Evolutionary conservation across 2,329 filamentous ascomycete species (phyloP).

Genomic region (Trichoderma sp.): DNA sequence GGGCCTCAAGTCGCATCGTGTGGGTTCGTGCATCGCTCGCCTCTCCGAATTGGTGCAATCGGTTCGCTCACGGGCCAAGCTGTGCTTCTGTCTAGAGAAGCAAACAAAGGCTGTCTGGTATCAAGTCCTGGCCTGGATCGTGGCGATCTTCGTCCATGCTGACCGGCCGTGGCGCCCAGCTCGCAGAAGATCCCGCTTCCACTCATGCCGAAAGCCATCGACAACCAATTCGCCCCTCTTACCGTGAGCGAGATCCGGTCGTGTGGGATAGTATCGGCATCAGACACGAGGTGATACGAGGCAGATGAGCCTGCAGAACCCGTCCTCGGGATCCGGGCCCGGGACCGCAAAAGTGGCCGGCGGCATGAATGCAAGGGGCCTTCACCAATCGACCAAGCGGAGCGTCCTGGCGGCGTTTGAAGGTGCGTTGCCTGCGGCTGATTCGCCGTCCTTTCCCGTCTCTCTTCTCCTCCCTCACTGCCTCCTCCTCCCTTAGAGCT

Average conservation of each 20-base stretch:
- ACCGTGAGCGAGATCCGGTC: too few species aligned
- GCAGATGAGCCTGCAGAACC: slow-evolving; percentile 56
- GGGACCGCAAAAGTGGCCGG: slow-evolving; percentile 49
- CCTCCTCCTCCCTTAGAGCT: slow-evolving; percentile 12
- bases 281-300: not conserved
- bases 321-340: slow-evolving; percentile 53
- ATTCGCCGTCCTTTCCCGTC: not conserved
- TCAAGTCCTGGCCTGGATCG: not conserved
- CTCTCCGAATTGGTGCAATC: not conserved
- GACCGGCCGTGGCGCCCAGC: slow-evolving; percentile 7
- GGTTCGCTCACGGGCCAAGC: slow-evolving; percentile 4
- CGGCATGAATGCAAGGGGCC: slow-evolving; percentile 33
- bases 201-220: not conserved
- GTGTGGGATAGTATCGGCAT: not conserved
- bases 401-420: slow-evolving; percentile 64
- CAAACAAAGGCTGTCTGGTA: not conserved
- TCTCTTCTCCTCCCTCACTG: not conserved
- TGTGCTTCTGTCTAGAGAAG: not conserved
- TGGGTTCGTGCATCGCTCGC: slow-evolving; percentile 12
- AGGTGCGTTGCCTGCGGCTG: slow-evolving; percentile 53
- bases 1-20: slow-evolving; percentile 9
- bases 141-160: not conserved
- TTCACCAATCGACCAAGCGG: slow-evolving; percentile 57
- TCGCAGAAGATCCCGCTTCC: slow-evolving; percentile 5
- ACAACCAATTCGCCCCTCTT: not conserved